Evolutionary conservation across 2,329 filamentous ascomycete genomes (phyloP).

Genomic region (Nigrograna mackinnonii): DNA sequence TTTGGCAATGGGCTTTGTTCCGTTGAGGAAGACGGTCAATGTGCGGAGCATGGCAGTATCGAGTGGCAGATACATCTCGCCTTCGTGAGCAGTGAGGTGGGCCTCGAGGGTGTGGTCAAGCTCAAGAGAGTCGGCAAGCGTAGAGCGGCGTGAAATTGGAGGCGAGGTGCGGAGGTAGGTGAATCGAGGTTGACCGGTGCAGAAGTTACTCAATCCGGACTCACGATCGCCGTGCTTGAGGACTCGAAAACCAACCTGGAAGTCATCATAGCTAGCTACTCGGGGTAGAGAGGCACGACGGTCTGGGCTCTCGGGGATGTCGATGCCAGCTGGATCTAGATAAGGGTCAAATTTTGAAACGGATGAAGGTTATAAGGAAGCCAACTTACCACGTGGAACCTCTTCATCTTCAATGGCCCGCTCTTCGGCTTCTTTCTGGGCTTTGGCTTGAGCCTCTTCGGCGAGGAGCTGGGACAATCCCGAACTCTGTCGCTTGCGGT

Average conservation of each 20-base stretch:
- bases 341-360: too few relatives aligned
- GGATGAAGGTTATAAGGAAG: too few relatives aligned
- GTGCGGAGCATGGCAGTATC: background rate
- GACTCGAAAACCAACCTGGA: too few relatives aligned
- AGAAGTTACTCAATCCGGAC: background rate
- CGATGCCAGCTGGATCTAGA: too few relatives aligned
- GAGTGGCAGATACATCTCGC: constrained; percentile 1
- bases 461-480: too few relatives aligned
- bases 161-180: background rate
- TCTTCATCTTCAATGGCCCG: too few relatives aligned
- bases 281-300: background rate
- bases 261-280: background rate
- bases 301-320: background rate
- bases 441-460: too few relatives aligned
- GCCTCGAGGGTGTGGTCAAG: constrained; percentile 1
- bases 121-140: background rate
- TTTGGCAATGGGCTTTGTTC: constrained; percentile 1
- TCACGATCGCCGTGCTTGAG: too few relatives aligned
- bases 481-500: too few relatives aligned
- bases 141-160: background rate
- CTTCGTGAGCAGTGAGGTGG: background rate
- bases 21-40: background rate
- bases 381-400: too few relatives aligned
- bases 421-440: too few relatives aligned
- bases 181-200: background rate